A percentile compares a stretch with the other conserved stretches of the same genome.
Evolutionary conservation across 768 basidiomycete species (phyloP).

Genomic region (Mycena chlorophos): DNA sequence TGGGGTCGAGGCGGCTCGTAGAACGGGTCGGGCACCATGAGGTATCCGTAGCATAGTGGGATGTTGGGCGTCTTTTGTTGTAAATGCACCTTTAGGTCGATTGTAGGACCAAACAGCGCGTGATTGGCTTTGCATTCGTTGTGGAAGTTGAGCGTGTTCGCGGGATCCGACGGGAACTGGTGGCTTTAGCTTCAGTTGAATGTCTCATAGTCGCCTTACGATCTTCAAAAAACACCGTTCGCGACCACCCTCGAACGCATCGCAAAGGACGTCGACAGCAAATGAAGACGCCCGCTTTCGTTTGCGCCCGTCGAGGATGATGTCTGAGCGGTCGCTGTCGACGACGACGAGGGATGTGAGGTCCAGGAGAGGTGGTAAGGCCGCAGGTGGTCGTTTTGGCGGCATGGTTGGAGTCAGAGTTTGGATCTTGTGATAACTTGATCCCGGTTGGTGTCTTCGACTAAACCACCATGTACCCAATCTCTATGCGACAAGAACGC

Average conservation of each 20-base stretch:
- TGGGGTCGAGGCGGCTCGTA: constrained; percentile 1
- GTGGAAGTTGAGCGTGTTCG: constrained; percentile 2
- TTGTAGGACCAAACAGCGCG: neutral
- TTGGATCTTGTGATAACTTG: too few relatives aligned
- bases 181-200: neutral
- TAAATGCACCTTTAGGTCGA: constrained; percentile 2
- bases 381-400: neutral
- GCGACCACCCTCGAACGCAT: constrained; percentile 4
- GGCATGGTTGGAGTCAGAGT: neutral
- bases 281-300: constrained; percentile 9
- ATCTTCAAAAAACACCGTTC: constrained; percentile 8
- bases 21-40: constrained; percentile 6
- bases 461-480: too few relatives aligned
- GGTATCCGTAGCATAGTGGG: constrained; percentile 11
- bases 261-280: constrained; percentile 5
- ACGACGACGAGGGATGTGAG: neutral
- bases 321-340: neutral
- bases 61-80: neutral
- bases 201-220: neutral
- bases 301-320: constrained; percentile 7
- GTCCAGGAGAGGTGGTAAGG: constrained; percentile 2
- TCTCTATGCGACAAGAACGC: too few relatives aligned
- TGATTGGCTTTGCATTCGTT: constrained; percentile 7
- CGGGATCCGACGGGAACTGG: constrained; percentile 4
- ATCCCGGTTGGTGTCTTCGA: too few relatives aligned